Conservation (phyloP, 192 early-diverging fungal species). For the Rhizophagus prolifer region DNA sequence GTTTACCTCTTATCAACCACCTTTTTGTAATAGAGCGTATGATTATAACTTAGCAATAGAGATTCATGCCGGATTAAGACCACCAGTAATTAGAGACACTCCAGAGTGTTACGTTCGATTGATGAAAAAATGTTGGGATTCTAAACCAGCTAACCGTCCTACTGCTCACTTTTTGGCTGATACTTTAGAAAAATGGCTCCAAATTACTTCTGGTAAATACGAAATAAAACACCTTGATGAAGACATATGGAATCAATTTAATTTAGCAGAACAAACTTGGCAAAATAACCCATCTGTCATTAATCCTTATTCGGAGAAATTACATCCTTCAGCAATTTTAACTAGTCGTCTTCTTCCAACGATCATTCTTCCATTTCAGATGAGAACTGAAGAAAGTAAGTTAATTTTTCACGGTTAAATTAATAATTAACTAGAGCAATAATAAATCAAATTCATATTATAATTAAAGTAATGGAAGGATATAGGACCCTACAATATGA, state of each 20-base stretch:
- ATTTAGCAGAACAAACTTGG: not conserved
- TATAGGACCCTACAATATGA: too few species aligned
- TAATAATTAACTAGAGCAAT: not conserved
- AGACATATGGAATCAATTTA: not conserved
- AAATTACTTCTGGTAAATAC: not conserved
- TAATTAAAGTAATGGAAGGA: too few species aligned
- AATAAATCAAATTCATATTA: not conserved
- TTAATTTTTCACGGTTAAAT: not conserved
- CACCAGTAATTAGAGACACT: not conserved
- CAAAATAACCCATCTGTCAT: not conserved
- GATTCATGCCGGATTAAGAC: not conserved
- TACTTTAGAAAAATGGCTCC: not conserved
- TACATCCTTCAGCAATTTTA: not conserved
- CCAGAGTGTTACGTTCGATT: not conserved
- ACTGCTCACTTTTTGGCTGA: not conserved
- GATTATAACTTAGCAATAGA: not conserved
- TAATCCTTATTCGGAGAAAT: not conserved
- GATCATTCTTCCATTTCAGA: not conserved
- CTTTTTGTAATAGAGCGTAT: not conserved
- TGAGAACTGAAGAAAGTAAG: not conserved
- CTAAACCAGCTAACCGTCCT: not conserved
- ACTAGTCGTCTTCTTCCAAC: not conserved
- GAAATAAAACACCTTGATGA: not conserved
- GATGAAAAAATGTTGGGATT: slow-evolving; percentile 15
- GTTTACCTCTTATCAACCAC: not conserved